Base-by-base conservation (phyloP, 306 rosid genomes). In the Gillenia trifoliata region DNA sequence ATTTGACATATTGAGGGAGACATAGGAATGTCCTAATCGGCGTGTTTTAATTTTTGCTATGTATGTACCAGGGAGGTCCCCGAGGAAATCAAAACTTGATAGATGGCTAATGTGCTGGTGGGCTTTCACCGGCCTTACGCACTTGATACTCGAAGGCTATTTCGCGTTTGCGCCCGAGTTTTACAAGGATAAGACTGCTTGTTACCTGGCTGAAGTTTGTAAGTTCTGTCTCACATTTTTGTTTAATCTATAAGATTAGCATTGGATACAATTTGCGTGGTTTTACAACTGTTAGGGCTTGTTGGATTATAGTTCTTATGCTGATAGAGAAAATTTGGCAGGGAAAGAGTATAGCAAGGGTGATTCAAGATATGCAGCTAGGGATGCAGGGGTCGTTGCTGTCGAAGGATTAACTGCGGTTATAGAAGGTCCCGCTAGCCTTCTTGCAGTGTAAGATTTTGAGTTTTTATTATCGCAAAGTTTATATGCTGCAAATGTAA, bases 291-390 rank as follows among this genome's bases (percentile, higher is more conserved):
- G 26, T 34, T 67, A 11, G 11, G 57, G 31, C 71, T 55, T 28
- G 29, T n/a, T 74, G 61, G 75, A 62, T 71, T 59, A 31, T 54
- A 22, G 49, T 70, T 34, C 11, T 70, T 34, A 57, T 64, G 30
- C 60, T 78, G 55, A 31, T 70, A 12, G 47, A 25, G 50, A 55
- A 47, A 61, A 50, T 49, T 70, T 80, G 33, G 68, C 81, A 94
- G 97, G 98, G 97, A 94, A 94, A 84, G 98, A 94, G 63, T 94
- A 94, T 77, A 94, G 98, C 90, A 91, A 92, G 84, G 99, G 98
- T 19, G 98, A 94, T 84, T 94, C 99, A 64, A 89, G 99, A 82
- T 94, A 94, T 23, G 98, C 78, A 13, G 90, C 78, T 29, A 85
- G 96, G 78, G 93, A 90, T 73, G 85, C 93, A 12, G 96, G 80